phyloP scores from a whole-genome alignment of 768 basidiomycete genomes.

The Favolaschia claudopus region DNA sequence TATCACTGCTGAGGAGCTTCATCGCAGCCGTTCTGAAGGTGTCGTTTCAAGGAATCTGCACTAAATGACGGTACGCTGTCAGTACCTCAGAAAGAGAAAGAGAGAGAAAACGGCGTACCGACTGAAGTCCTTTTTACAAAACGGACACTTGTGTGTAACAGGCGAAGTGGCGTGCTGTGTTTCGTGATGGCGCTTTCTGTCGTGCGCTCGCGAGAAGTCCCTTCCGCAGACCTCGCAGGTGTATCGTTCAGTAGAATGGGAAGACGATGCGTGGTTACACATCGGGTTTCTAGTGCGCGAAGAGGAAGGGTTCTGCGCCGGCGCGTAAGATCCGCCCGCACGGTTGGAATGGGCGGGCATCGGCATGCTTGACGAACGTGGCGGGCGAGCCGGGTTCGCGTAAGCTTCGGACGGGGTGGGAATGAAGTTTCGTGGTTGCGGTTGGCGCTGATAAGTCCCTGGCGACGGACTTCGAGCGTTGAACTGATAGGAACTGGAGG shows the following conservation, averaged over 20 bases:
- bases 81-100: slow-evolving; percentile 15
- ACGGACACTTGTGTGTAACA: slow-evolving; percentile 72
- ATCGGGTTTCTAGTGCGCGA: slow-evolving; percentile 13
- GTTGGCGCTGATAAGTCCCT: slow-evolving; percentile 17
- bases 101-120: slow-evolving; percentile 46
- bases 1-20: slow-evolving; percentile 50
- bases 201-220: slow-evolving; percentile 82
- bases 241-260: slow-evolving; percentile 64
- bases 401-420: slow-evolving; percentile 56
- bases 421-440: slow-evolving; percentile 46
- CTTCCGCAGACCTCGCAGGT: slow-evolving; percentile 79
- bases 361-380: slow-evolving; percentile 30
- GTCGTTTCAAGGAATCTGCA: slow-evolving; percentile 80
- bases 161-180: slow-evolving; percentile 74
- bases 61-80: slow-evolving; percentile 31
- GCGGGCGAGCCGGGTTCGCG: slow-evolving; percentile 40
- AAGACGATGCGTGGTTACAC: slow-evolving; percentile 42
- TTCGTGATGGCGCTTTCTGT: slow-evolving; percentile 83
- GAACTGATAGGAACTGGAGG: slow-evolving; percentile 17
- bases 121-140: slow-evolving; percentile 81
- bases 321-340: slow-evolving; percentile 46
- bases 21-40: slow-evolving; percentile 83
- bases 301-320: slow-evolving; percentile 36
- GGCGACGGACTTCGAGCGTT: slow-evolving; percentile 14
- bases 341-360: slow-evolving; percentile 33